A percentile compares a stretch with the other conserved stretches of the same genome.
Conservation (phyloP, 257 asterid species). For the Paraleonurus japonicus region DNA sequence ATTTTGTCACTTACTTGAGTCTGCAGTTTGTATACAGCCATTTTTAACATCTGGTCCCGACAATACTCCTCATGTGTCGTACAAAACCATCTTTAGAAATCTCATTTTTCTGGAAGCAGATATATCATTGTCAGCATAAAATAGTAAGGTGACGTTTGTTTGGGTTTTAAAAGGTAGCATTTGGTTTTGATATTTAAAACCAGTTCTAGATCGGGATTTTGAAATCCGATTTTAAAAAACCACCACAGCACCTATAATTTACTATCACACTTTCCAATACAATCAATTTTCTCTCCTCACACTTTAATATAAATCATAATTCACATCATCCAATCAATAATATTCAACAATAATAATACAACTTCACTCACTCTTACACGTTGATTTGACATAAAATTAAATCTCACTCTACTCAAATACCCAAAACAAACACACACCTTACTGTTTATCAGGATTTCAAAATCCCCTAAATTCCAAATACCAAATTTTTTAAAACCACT, state of each 20-base stretch:
- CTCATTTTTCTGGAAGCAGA: slow-evolving; percentile 70
- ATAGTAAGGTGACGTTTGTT: not conserved
- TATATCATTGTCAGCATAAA: slow-evolving; percentile 18
- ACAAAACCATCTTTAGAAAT: slow-evolving; percentile 80
- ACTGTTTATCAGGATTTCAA: not conserved
- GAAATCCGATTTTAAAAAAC: no score
- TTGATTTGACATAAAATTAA: not conserved
- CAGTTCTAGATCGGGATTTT: no score
- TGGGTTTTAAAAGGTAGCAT: not conserved
- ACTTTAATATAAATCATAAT: no score
- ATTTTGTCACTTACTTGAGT: slow-evolving; percentile 50
- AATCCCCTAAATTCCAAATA: not conserved
- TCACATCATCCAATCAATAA: no score
- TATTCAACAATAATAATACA: not conserved
- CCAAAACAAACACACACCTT: not conserved
- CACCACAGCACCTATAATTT: no score
- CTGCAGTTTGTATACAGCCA: slow-evolving; percentile 83
- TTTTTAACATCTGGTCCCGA: slow-evolving; percentile 94
- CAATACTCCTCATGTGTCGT: slow-evolving; percentile 79
- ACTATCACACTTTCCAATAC: no score
- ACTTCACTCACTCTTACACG: not conserved
- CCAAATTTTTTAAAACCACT: no score
- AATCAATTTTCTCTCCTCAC: no score
- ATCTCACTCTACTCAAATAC: no score
- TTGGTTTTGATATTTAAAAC: not conserved